Conservation (phyloP, 225 moss, liverwort and hornwort species). For the Anthoceros angustus region DNA sequence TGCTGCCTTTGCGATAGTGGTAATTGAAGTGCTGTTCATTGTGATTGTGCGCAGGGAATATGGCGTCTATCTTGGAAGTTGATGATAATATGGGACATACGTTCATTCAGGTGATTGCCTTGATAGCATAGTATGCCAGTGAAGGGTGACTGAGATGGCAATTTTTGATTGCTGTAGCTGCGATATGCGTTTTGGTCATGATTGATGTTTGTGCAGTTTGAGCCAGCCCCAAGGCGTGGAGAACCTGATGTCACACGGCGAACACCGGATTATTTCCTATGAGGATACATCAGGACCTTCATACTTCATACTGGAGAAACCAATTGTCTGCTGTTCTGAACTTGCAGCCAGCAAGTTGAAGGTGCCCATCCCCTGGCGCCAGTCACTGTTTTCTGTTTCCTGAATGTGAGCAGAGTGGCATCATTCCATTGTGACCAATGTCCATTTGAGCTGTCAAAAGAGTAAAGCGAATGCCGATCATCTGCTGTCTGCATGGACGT, state of each 20-base stretch:
- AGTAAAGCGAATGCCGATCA: constrained; percentile 1
- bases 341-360: constrained; percentile 3
- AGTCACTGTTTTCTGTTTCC: neutral
- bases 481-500: neutral
- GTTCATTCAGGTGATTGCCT: constrained; percentile 31
- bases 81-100: constrained; percentile 47
- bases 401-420: constrained; percentile 3
- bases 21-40: neutral
- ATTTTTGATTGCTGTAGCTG: neutral
- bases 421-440: neutral
- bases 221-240: constrained; percentile 33
- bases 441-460: neutral
- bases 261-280: constrained; percentile 29
- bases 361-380: neutral
- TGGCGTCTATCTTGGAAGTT: constrained; percentile 51
- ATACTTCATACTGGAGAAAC: neutral
- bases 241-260: constrained; percentile 27
- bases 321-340: neutral
- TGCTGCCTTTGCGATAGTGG: neutral
- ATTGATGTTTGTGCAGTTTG: constrained; percentile 19
- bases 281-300: neutral
- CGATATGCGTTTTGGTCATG: neutral
- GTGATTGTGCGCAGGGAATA: constrained; percentile 20
- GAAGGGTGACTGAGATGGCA: neutral
- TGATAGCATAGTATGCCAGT: neutral